Conservation (phyloP, 768 basidiomycete species). For the Boletus sp. region DNA sequence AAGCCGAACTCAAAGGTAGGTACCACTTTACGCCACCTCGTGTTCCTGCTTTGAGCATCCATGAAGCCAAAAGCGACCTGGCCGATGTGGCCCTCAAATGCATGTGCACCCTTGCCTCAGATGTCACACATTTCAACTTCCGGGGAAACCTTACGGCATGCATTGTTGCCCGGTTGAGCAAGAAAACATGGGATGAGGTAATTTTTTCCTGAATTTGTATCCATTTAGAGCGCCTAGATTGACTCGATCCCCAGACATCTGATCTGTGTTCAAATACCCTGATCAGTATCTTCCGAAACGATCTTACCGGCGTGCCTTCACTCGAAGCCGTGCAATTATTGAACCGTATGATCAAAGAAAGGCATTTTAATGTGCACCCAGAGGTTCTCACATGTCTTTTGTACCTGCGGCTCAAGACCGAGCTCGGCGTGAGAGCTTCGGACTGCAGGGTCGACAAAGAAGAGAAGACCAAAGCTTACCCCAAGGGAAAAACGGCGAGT, state of each 20-base stretch:
- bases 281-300: conserved; percentile 78
- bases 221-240: conserved; percentile 5
- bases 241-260: conserved; percentile 56
- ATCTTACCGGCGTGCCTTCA: conserved; percentile 77
- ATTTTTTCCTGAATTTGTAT: conserved; percentile 25
- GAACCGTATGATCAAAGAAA: conserved; percentile 95
- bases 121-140: conserved; percentile 96
- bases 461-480: conserved; percentile 34
- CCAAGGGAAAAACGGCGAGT: conserved; percentile 40
- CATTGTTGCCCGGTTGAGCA: conserved; percentile 78
- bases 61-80: conserved; percentile 61
- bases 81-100: conserved; percentile 72
- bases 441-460: conserved; percentile 62
- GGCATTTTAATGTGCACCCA: conserved; percentile 85
- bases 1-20: conserved; percentile 79
- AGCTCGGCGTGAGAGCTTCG: conserved; percentile 79
- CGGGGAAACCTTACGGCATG: conserved; percentile 88
- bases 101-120: conserved; percentile 81
- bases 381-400: conserved; percentile 83
- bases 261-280: conserved; percentile 82
- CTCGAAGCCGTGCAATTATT: conserved; percentile 87
- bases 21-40: conserved; percentile 16
- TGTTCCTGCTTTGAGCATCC: conserved; percentile 19
- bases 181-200: conserved; percentile 87
- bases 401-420: conserved; percentile 82